A percentile compares a stretch with the other conserved stretches of the same genome.
Evolutionary conservation across 164 flowering plant species (phyloP).

Genomic region (Paratinospora sagittata): DNA sequence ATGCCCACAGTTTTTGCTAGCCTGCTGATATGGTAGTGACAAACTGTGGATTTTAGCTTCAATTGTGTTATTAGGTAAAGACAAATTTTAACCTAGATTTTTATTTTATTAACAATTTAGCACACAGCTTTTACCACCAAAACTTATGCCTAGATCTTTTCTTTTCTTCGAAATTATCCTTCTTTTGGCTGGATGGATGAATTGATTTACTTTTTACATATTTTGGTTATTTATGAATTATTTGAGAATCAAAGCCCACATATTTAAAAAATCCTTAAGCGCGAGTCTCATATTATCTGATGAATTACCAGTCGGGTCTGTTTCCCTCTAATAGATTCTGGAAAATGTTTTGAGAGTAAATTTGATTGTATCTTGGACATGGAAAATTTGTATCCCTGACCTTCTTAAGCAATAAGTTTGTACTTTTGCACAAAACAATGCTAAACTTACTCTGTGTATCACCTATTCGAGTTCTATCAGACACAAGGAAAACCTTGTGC

Average conservation of each 20-base stretch:
- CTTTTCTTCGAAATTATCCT: background rate
- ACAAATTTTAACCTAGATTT: background rate
- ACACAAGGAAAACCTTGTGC: too few relatives aligned
- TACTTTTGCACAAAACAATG: too few relatives aligned
- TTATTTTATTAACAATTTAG: background rate
- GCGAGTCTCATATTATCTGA: background rate
- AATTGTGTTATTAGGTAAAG: background rate
- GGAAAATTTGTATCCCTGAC: too few relatives aligned
- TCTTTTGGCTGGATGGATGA: background rate
- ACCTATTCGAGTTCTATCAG: too few relatives aligned
- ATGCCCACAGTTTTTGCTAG: background rate
- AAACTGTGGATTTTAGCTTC: background rate
- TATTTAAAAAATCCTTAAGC: too few relatives aligned
- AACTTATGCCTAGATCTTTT: background rate
- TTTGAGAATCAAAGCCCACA: too few relatives aligned
- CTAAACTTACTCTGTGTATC: too few relatives aligned
- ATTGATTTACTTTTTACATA: background rate
- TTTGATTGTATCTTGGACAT: too few relatives aligned
- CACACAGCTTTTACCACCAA: too few relatives aligned
- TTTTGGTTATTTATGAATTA: background rate
- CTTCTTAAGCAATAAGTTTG: too few relatives aligned
- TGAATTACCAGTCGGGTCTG: background rate
- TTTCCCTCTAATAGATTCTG: background rate
- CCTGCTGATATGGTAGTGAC: background rate
- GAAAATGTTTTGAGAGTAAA: background rate